Evolutionary conservation across 2,329 filamentous ascomycete genomes (phyloP), one percentile per base, ranked within the genome.

Genomic region (Apiospora marii): DNA sequence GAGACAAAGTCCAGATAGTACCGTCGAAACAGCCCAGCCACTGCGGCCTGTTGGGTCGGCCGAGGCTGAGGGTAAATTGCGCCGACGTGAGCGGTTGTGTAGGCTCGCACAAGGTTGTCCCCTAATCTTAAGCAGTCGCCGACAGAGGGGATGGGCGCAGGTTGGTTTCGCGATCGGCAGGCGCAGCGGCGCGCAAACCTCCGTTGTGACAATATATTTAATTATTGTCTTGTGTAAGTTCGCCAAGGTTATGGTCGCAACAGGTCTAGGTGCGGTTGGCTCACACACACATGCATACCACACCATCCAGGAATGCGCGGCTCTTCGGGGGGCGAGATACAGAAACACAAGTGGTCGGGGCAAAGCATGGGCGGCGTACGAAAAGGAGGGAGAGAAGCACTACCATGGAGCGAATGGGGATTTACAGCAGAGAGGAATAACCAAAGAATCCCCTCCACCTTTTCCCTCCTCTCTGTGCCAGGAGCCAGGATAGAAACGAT

Each of bases 241-340:
- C 67, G 67, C 67, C 67, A 68, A 48, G 67, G 67, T 68, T 64
- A 64, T 64, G 58, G 58, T 64, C 30, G 58, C 58, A n/a, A 64
- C 30, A 64, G 58, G 58, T 64, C 58, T 64, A 64, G 41, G 58
- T 64, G 58, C 34, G 58, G 58, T 64, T 64, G 58, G 58, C 58
- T 64, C 58, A 64, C 58, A 64, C 58, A 64, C 58, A n/a, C 58
- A 64, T 64, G 34, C 58, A 41, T n/a, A 64, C 19, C 58, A 64
- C 58, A 64, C 58, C 58, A 64, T 41, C 34, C 58, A n/a, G 41
- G 58, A 64, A 64, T n/a, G 58, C 58, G 58, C 58, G 58, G 58
- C 58, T 64, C 58, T 64, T 64, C 34, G 16, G 34, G 30, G 14
- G 16, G 34, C 53, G 34, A 24, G 58, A 24, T 64, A n/a, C 6